Evolutionary conservation across 148 eudicot species (phyloP).

Genomic region (Diospyros lotus): DNA sequence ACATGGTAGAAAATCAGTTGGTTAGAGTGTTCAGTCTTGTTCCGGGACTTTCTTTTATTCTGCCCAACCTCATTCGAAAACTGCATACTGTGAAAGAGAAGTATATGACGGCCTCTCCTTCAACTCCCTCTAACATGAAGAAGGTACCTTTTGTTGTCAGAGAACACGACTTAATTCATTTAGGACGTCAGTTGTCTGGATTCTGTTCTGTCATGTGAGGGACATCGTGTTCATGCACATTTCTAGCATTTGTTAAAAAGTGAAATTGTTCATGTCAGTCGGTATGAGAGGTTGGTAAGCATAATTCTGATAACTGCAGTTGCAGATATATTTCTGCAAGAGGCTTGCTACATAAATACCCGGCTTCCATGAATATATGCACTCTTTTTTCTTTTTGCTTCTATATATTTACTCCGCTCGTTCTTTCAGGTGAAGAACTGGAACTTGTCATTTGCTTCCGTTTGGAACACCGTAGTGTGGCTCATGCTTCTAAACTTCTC

Average conservation of each 20-base stretch:
- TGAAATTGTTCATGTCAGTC: no score
- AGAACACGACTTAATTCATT: background rate
- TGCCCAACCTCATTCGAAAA: conserved; percentile 53
- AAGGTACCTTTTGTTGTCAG: conserved; percentile 33
- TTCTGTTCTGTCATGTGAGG: background rate
- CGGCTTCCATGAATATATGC: background rate
- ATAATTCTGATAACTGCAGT: no score
- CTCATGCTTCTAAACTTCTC: conserved; percentile 65
- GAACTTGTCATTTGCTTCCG: conserved; percentile 62
- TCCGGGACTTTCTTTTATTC: conserved; percentile 55
- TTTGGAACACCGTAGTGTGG: conserved; percentile 84
- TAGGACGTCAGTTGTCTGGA: background rate
- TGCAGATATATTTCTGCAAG: no score
- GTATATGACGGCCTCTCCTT: conserved; percentile 52
- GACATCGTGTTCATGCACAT: no score
- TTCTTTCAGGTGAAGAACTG: conserved; percentile 48
- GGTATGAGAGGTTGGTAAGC: no score
- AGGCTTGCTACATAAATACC: no score
- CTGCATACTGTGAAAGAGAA: conserved; percentile 51
- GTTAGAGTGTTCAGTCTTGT: conserved; percentile 61
- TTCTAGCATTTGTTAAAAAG: no score
- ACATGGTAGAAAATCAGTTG: conserved; percentile 74
- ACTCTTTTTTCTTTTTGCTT: background rate
- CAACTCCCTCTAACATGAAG: conserved; percentile 39
- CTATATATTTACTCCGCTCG: background rate